Base-by-base conservation (phyloP, 345 rosid genomes). In the Anacardium occidentale region DNA sequence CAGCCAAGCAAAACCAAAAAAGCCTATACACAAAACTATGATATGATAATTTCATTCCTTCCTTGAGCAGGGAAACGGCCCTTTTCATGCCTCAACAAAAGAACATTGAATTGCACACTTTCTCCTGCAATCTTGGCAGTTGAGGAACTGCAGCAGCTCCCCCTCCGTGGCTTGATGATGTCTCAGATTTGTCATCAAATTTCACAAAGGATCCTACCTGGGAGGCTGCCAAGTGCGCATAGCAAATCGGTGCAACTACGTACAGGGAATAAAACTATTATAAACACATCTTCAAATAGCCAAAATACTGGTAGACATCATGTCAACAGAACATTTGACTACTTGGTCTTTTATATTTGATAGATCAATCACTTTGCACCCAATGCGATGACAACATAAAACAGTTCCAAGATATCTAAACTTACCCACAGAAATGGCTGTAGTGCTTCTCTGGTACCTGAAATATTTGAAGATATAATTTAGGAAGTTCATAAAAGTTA, bases 371-470 rank as follows among this genome's bases (percentile, higher is more conserved):
- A 47, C 3, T 10, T 8, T 0, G 11, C 9, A 24, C 14, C 13
- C 10, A 11, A 12, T 50, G 10, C 1, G 17, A 12, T 34, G 11
- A 37, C 26, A 18, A 10, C 5, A 3, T n/a, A 2, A 6, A 52
- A 48, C 13, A 22, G 24, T 17, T 12, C 32, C 50, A 32, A 25
- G 13, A 37, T 47, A 25, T 56, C 24, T 15, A 11, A 10, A 71
- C 18, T 83, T 80, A 91, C 97, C 96, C 0, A 90, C 89, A 53
- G 97, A 91, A 70, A 94, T 89, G 62, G 98, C 97, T 22, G 93
- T 89, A 2, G 98, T 90, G 80, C 97, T 92, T 74, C 95, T 83
- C 77, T 94, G 98, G 52, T 90, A 91, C 76, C 94, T 91, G 83
- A 71, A 82, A 74, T 26, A 44, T 71, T 54, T 17, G 22, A 53